phyloP scores from a whole-genome alignment of 345 rosid species.

The Gossypium rotundifolium region DNA sequence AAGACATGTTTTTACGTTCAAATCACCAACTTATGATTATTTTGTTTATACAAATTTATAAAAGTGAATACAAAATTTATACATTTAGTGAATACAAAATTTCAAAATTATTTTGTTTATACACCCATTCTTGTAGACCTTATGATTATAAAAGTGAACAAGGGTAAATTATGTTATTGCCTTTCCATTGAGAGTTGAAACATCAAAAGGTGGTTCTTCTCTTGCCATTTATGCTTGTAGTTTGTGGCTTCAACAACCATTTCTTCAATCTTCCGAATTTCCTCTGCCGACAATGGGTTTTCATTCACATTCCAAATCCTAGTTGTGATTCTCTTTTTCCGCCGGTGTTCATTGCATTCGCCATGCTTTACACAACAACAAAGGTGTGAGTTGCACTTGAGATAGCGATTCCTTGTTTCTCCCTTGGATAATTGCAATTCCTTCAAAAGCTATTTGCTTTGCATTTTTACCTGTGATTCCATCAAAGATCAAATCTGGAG shows the following conservation, averaged over 20 bases:
- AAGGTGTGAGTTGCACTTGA: constrained; percentile 83
- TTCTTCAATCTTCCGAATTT: constrained; percentile 70
- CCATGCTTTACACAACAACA: constrained; percentile 73
- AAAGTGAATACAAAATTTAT: too few relatives aligned
- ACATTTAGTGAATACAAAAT: too few relatives aligned
- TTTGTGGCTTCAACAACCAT: constrained; percentile 77
- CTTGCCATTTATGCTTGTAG: constrained; percentile 78
- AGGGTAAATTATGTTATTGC: too few relatives aligned
- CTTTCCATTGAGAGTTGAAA: constrained; percentile 43
- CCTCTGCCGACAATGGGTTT: constrained; percentile 52
- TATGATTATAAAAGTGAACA: too few relatives aligned
- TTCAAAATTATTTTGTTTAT: too few relatives aligned
- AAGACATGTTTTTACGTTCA: too few relatives aligned
- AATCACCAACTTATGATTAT: too few relatives aligned
- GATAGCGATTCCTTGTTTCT: constrained; percentile 82
- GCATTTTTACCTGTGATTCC: constrained; percentile 88
- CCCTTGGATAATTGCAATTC: constrained; percentile 89
- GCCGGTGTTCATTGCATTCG: constrained; percentile 52
- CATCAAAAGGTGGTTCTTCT: constrained; percentile 72
- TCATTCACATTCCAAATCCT: constrained; percentile 82
- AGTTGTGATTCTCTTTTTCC: constrained; percentile 75
- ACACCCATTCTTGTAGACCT: too few relatives aligned
- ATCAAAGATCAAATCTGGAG: constrained; percentile 40
- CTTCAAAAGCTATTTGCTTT: constrained; percentile 96
- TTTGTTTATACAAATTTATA: too few relatives aligned